Evolutionary conservation across 306 rosid genomes (phyloP), one percentile per base, ranked within the genome.

Genomic region (Chamaecrista fasciculata): DNA sequence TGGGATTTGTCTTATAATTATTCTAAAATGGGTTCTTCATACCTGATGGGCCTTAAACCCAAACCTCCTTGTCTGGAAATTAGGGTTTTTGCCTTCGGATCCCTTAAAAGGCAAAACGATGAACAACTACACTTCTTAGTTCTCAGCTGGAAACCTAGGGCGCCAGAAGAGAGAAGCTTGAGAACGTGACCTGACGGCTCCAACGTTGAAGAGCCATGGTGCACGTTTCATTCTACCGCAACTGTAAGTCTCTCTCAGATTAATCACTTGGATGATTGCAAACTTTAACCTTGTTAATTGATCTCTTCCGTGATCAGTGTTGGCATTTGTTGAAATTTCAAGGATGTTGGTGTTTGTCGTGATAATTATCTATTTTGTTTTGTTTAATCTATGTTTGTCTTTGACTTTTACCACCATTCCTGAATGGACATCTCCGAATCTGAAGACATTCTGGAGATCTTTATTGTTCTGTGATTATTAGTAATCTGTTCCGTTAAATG

Each of bases 181-280:
- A 18, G 20, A 33, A 19, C 39, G n/a, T 59, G 26, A 18, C n/a
- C 61, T 51, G 24, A 62, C 66, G 66, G 62, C 78, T 28, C 66
- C 70, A 60, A 44, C 28, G 46, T 43, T 14, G 67, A 46, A 16
- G 4, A 73, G 48, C 68, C 62, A 86, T 84, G 89, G 87, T 86
- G 10, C 87, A 84, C 72, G 92, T 86, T 6, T 62, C 71, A 0
- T 84, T 81, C 28, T 77, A 84, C 49, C 78, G 87, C 14, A 86
- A 84, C 76, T 84, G 89, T 84, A 71, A 62, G 83, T 73, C 10
- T 9, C 9, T 50, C 33, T 24, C 11, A 34, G 4, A 24, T 16
- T 16, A 2, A 12, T 47, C 10, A 4, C 42, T 23, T 0, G 8
- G 2, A 9, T 18, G 56, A 2, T 33, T 26, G 23, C 46, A 11